Percentiles rank a stretch among this genome's conserved stretches.
These are phyloP conservation scores for Digitaria exilis DNA, from an alignment of 202 grass and related monocot genomes.

Conservation along the genomic window DNA sequence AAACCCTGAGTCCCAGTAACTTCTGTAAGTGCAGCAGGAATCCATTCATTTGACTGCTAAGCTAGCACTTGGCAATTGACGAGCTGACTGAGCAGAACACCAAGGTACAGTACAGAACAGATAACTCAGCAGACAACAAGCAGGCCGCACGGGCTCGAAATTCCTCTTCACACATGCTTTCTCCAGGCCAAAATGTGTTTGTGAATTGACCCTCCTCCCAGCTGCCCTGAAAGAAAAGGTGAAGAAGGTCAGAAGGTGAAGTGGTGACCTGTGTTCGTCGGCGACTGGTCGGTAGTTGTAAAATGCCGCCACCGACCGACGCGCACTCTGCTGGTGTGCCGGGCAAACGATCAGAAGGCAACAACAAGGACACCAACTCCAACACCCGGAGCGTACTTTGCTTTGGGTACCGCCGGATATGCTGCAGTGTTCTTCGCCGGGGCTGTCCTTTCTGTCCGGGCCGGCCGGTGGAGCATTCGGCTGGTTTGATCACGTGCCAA, in stretches of 20 bases:
- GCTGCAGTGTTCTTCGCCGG: conserved; percentile 44
- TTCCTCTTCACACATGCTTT: neutral
- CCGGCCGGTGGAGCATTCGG: neutral
- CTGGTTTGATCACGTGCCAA: neutral
- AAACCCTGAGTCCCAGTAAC: neutral
- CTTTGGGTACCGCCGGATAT: conserved; percentile 21
- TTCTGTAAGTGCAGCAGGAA: neutral
- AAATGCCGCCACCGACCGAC: conserved; percentile 15
- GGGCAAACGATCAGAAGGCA: neutral
- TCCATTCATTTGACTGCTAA: too few species aligned
- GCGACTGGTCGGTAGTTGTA: conserved; percentile 5
- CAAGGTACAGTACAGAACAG: neutral
- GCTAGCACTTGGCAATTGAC: too few species aligned
- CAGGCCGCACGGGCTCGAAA: neutral
- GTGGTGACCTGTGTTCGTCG: neutral
- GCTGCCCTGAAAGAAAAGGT: too few species aligned
- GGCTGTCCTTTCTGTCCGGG: conserved; percentile 28
- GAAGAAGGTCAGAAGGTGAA: too few species aligned
- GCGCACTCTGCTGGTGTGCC: neutral
- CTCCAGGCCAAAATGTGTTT: neutral
- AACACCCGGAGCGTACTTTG: neutral
- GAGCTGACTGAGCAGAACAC: neutral
- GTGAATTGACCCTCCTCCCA: too few species aligned
- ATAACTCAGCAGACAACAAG: neutral
- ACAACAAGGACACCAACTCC: conserved; percentile 35